Evolutionary conservation across 2,329 filamentous ascomycete genomes (phyloP).

Genomic region (Leptographium lundbergii): DNA sequence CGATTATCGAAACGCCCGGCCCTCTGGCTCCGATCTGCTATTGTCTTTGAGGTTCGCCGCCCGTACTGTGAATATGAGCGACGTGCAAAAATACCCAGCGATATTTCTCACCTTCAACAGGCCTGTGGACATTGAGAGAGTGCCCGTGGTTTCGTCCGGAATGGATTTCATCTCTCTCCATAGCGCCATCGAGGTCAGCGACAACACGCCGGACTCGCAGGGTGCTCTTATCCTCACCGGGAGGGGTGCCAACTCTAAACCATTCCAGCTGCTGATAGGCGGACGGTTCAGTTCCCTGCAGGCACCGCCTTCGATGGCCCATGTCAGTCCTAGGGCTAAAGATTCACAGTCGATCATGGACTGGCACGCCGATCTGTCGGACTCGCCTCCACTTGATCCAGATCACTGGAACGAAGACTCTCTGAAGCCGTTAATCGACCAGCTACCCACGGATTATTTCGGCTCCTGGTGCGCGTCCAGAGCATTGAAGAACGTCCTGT

Average conservation of each 20-base stretch:
- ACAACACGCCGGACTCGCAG: background rate
- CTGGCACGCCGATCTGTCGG: constrained; percentile 5
- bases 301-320: background rate
- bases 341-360: background rate
- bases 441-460: background rate
- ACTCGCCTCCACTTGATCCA: background rate
- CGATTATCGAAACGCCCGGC: constrained; percentile 6
- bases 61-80: background rate
- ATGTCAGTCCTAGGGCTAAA: background rate
- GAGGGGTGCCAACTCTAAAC: background rate
- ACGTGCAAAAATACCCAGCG: background rate
- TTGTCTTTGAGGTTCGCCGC: background rate
- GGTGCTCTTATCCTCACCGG: constrained; percentile 2
- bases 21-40: background rate
- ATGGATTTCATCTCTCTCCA: constrained; percentile 7
- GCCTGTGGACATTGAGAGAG: constrained; percentile 3
- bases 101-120: constrained; percentile 5
- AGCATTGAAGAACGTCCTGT: constrained; percentile 3
- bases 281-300: background rate
- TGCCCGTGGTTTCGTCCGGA: background rate
- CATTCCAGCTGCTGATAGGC: constrained; percentile 3
- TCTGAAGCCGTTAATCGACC: background rate
- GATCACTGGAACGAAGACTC: background rate
- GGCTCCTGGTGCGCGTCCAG: constrained; percentile 2
- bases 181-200: constrained; percentile 4